Evolutionary conservation across 148 eudicot genomes (phyloP).

Genomic region (Talinum fruticosum): DNA sequence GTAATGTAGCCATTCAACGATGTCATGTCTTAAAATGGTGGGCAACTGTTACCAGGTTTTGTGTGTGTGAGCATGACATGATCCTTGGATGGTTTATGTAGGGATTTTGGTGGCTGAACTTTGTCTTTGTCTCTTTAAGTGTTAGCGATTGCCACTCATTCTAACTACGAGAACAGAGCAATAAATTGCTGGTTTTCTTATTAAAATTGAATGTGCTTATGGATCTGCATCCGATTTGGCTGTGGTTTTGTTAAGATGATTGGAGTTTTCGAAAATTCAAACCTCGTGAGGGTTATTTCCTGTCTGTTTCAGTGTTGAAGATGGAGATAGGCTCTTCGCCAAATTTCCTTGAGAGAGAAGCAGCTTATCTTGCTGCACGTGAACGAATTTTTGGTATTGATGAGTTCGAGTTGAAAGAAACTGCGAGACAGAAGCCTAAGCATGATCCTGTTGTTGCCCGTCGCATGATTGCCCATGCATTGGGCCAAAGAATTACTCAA

Average conservation of each 20-base stretch:
- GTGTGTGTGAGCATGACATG: background rate
- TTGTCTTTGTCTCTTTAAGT: too few relatives aligned
- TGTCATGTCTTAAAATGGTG: background rate
- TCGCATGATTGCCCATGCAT: constrained; percentile 96
- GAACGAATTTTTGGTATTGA: constrained; percentile 65
- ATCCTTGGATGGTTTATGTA: too few relatives aligned
- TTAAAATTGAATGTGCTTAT: background rate
- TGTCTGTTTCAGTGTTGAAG: constrained; percentile 41
- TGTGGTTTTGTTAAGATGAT: constrained; percentile 1
- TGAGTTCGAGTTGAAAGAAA: constrained; percentile 34
- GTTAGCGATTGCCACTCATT: too few relatives aligned
- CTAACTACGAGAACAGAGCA: too few relatives aligned
- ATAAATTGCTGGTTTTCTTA: background rate
- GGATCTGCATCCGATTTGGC: background rate
- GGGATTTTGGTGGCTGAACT: too few relatives aligned
- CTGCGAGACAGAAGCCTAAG: constrained; percentile 52
- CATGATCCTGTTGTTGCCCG: constrained; percentile 81
- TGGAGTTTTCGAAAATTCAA: background rate
- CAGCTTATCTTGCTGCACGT: constrained; percentile 82
- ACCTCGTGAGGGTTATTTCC: background rate
- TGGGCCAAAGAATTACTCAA: constrained; percentile 59
- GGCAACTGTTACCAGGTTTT: background rate
- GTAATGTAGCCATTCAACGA: background rate
- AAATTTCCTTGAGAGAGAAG: constrained; percentile 72
- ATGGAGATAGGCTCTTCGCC: constrained; percentile 29